Evolutionary conservation across 2,329 filamentous ascomycete species (phyloP).

Genomic region (Alternaria brassicicola): DNA sequence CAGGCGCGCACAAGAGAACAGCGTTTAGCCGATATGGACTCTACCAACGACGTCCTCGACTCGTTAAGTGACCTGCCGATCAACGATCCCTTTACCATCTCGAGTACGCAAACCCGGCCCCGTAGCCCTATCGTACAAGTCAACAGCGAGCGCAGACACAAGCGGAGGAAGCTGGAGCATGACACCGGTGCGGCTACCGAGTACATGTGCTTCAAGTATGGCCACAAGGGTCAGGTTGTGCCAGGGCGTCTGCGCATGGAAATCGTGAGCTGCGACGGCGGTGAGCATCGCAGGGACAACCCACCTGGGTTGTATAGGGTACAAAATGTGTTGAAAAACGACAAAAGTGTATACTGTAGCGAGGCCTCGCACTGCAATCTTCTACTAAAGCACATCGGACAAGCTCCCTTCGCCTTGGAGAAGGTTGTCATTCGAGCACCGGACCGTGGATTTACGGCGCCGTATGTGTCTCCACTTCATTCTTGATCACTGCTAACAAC

Average conservation of each 20-base stretch:
- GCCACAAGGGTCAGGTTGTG: constrained; percentile 85
- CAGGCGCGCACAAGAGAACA: constrained; percentile 39
- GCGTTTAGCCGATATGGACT: constrained; percentile 31
- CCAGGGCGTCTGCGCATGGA: constrained; percentile 83
- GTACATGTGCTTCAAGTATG: constrained; percentile 70
- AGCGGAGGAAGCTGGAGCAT: constrained; percentile 51
- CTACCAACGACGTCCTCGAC: constrained; percentile 28
- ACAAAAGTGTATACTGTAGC: constrained; percentile 87
- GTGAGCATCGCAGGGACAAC: constrained; percentile 66
- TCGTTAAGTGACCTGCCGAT: constrained; percentile 31
- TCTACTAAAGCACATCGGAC: constrained; percentile 79
- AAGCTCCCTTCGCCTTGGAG: constrained; percentile 79
- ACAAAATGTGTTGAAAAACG: constrained; percentile 83
- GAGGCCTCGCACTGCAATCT: constrained; percentile 88
- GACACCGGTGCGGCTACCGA: constrained; percentile 30
- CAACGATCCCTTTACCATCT: constrained; percentile 19
- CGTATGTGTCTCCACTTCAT: constrained; percentile 64
- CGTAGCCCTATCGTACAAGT: constrained; percentile 34
- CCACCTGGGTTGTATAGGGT: constrained; percentile 52
- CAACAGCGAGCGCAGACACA: constrained; percentile 33
- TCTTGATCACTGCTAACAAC: constrained; percentile 39
- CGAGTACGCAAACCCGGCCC: constrained; percentile 17
- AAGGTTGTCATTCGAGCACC: constrained; percentile 90
- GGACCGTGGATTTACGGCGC: constrained; percentile 78
- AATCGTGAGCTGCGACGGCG: constrained; percentile 87